Conservation (phyloP, 2,329 filamentous ascomycete species). For the Pestalotiopsis sp. region DNA sequence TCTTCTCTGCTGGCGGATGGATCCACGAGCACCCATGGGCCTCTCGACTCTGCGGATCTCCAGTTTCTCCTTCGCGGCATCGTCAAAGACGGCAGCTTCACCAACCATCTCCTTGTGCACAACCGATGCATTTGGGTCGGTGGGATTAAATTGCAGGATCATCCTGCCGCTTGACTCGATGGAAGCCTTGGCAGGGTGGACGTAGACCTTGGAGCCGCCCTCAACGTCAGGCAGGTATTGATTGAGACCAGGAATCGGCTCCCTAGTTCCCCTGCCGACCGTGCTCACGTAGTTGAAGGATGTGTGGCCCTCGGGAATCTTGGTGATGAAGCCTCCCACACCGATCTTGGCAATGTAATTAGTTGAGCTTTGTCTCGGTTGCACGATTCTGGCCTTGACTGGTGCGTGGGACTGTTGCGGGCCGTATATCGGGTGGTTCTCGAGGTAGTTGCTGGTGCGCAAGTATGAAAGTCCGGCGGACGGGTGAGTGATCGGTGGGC, state of each 20-base stretch:
- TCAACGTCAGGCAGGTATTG: constrained; percentile 48
- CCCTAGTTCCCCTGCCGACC: background rate
- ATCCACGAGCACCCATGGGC: background rate
- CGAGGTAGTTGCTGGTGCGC: constrained; percentile 55
- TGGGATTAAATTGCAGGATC: constrained; percentile 44
- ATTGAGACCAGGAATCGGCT: constrained; percentile 31
- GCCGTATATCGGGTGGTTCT: constrained; percentile 65
- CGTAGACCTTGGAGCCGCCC: constrained; percentile 59
- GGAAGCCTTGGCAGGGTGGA: constrained; percentile 45
- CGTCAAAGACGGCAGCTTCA: constrained; percentile 8
- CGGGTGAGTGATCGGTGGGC: constrained; percentile 64
- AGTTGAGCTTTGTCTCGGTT: constrained; percentile 38
- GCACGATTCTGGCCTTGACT: constrained; percentile 53
- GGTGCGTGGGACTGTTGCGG: constrained; percentile 55
- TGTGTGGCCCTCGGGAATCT: constrained; percentile 44
- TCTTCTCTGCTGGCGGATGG: background rate
- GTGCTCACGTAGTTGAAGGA: constrained; percentile 37
- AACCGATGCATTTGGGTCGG: constrained; percentile 30
- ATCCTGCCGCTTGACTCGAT: constrained; percentile 56
- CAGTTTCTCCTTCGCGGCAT: constrained; percentile 14
- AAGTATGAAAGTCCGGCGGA: constrained; percentile 66
- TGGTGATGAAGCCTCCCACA: constrained; percentile 56
- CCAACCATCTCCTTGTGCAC: constrained; percentile 19
- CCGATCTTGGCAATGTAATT: constrained; percentile 47
- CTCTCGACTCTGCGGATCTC: background rate